Base-by-base conservation (phyloP, 352 stramenopile genomes). In the Pythium chondricola region DNA sequence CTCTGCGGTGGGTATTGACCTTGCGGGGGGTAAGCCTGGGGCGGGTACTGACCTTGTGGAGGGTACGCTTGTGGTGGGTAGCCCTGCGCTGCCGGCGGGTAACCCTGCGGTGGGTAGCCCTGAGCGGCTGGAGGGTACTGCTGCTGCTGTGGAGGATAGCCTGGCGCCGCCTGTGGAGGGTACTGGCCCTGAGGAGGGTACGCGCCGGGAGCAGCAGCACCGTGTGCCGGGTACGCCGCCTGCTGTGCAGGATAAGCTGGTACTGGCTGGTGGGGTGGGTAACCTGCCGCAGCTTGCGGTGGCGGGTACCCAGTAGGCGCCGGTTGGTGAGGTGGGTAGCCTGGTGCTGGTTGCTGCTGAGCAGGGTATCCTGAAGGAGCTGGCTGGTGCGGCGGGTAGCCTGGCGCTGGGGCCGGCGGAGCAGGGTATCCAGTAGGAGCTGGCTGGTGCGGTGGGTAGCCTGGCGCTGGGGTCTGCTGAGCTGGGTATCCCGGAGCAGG, bases 111-210 rank as follows among this genome's bases (percentile, higher is more conserved):
- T 8, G 55, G 48, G 32, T 63, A 69, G 6, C 39, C 35, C 17
- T 63, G 56, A n/a, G 22, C 21, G 13, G 40, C 42, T 3, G 55
- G 55, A 31, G n/a, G n/a, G n/a, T n/a, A n/a, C n/a, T n/a, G n/a
- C n/a, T n/a, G 31, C 6, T 62, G n/a, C 7, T 30, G 30, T 38
- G 63, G 64, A 11, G 63, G 54, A 41, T 74, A 74, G 18, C 47
- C 46, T 13, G 24, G 33, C 33, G 55, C 43, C 13, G 51, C 45
- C 22, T 53, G 51, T 4, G 45, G 32, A 30, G 61, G 36, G 32
- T 71, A 57, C 16, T 42, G 32, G 3, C 55, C n/a, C 7, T 27
- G 35, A 22, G 63, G 64, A 16, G 62, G 53, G 48, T n/a, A n/a
- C n/a, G n/a, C n/a, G n/a, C n/a, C n/a, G n/a, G n/a, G n/a, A n/a